Evolutionary conservation across 768 basidiomycete species (phyloP), one percentile per base, ranked within the genome.

Genomic region (Naganishia friedmannii): DNA sequence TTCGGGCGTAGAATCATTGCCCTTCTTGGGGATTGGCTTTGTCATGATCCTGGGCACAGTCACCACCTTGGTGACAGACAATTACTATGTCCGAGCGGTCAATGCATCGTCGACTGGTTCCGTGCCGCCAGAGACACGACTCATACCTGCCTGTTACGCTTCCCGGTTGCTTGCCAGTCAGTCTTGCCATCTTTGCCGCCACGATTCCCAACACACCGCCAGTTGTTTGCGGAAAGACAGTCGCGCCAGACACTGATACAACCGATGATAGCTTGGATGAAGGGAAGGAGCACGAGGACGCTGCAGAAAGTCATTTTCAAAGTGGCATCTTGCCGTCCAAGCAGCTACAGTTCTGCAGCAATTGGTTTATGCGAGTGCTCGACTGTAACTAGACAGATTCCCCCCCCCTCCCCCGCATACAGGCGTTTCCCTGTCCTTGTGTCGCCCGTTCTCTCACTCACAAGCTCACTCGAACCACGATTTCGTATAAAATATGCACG

Each of bases 121-220:
- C 31, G 86, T 86, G 12, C 84, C 86, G 0, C 88, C 88, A 23
- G 88, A 89, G 82, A 86, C 85, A 84, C 84, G 88, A n/a, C 77
- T 89, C 69, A 86, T 87, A 73, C 83, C 85, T 75, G 85, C 85
- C 46, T 86, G 86, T 67, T 42, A 86, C 26, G 87, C 86, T 21
- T 86, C 83, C 1, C 69, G 86, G 1, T n/a, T 76, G 86, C 53
- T 77, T 86, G 34, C 88, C 88, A 0, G 78, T 86, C 57, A 87
- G 88, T 1, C 79, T 88, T 12, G 87, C 88, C 82, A 87, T 63
- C 65, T 71, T 71, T 37, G 70, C 70, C 13, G 66, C 65, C 53
- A 71, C 65, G 28, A 46, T 32, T 13, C 57, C 68, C 3, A 21
- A n/a, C 9, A n/a, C 48, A 26, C 21, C 45, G 45, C 1, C n/a